Conservation (phyloP, 176 grass and related monocot species). For the Eragrostis curvula region DNA sequence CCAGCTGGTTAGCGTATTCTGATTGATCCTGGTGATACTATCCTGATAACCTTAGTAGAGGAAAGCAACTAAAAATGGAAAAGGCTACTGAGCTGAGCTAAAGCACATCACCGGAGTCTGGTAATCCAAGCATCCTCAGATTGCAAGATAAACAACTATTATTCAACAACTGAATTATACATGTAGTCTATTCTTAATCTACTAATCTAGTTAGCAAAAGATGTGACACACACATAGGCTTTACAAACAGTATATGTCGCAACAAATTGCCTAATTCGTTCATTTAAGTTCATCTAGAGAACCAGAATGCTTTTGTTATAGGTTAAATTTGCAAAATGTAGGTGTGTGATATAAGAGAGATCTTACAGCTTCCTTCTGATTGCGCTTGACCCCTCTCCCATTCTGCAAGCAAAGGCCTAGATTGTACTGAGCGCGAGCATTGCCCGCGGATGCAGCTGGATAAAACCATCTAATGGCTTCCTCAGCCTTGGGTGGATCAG, state of each 20-base stretch:
- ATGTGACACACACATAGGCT: not conserved
- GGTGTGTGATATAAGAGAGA: not conserved
- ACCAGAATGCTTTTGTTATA: constrained; percentile 6
- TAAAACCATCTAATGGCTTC: constrained; percentile 76
- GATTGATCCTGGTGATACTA: constrained; percentile 11
- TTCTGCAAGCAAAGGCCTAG: constrained; percentile 74
- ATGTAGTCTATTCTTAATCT: not conserved
- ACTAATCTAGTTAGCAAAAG: constrained; percentile 7
- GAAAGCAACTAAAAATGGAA: not conserved
- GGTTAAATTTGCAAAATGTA: not conserved
- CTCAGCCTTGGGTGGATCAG: constrained; percentile 53
- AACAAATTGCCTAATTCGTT: not conserved
- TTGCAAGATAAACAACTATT: constrained; percentile 14
- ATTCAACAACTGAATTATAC: not conserved
- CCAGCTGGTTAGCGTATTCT: not conserved
- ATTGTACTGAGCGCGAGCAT: constrained; percentile 74
- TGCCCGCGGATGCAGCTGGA: constrained; percentile 61
- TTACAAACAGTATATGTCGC: not conserved
- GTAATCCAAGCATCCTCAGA: not conserved
- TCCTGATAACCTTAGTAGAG: not conserved
- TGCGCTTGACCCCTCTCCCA: constrained; percentile 56
- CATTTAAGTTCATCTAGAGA: constrained; percentile 4
- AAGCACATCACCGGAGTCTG: not conserved
- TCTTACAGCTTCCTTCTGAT: constrained; percentile 76
- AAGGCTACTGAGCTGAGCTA: not conserved